phyloP scores from a whole-genome alignment of 257 asterid species.

The Ocimum tenuiflorum region DNA sequence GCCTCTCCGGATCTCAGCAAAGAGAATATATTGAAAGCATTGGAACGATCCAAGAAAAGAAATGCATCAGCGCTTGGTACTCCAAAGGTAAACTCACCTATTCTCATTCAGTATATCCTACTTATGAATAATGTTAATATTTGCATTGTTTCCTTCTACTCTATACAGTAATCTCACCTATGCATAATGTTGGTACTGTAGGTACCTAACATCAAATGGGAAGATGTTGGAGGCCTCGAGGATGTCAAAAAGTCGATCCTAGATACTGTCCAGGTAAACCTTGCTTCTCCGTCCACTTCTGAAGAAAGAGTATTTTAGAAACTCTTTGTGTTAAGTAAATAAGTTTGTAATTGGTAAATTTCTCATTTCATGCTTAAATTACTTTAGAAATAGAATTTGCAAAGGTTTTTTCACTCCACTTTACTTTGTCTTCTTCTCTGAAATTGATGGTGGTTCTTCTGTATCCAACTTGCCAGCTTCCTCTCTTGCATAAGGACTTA shows the following conservation, averaged over 20 bases:
- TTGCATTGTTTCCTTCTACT: neutral
- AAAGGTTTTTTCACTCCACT: slow-evolving; percentile 1
- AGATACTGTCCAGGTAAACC: slow-evolving; percentile 88
- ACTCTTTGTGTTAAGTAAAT: neutral
- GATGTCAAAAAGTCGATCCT: slow-evolving; percentile 90
- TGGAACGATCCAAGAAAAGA: slow-evolving; percentile 88
- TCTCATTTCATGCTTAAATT: neutral
- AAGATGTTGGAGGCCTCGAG: slow-evolving; percentile 99
- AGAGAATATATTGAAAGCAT: slow-evolving; percentile 70
- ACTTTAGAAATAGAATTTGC: neutral
- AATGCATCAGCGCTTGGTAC: slow-evolving; percentile 95
- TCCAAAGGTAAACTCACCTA: slow-evolving; percentile 61
- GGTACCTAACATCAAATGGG: slow-evolving; percentile 96
- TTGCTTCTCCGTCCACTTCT: neutral
- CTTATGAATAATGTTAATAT: neutral
- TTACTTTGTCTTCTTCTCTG: neutral
- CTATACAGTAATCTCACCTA: neutral
- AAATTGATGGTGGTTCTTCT: slow-evolving; percentile 19
- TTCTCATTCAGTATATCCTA: slow-evolving; percentile 16
- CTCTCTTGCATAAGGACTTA: slow-evolving; percentile 89
- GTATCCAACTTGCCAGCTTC: slow-evolving; percentile 51
- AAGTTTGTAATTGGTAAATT: neutral
- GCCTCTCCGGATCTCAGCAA: slow-evolving; percentile 39
- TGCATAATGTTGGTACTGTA: slow-evolving; percentile 21
- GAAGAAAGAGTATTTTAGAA: neutral